phyloP scores from a whole-genome alignment of 495 filamentous ascomycete species.

The Filosporella fistucella region DNA sequence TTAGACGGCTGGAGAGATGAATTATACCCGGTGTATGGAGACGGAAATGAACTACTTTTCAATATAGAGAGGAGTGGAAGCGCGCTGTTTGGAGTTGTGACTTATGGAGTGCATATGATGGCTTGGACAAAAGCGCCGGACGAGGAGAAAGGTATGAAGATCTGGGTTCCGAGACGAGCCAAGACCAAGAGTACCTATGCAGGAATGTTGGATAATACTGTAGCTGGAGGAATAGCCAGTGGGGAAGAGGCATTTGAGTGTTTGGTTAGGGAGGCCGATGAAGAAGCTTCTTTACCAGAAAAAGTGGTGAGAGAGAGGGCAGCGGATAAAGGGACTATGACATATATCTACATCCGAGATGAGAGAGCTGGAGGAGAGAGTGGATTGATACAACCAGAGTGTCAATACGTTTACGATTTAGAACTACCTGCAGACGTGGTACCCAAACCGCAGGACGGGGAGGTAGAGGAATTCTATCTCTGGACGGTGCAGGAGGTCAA shows the following conservation, averaged over 20 bases:
- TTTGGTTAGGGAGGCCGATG: constrained; percentile 77
- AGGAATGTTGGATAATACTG: constrained; percentile 88
- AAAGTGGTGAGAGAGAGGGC: constrained; percentile 56
- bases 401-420: constrained; percentile 88
- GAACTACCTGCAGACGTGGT: constrained; percentile 63
- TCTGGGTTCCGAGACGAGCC: constrained; percentile 82
- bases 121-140: constrained; percentile 50
- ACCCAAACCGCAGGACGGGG: constrained; percentile 74
- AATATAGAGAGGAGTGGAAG: constrained; percentile 75
- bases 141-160: constrained; percentile 49
- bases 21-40: constrained; percentile 76
- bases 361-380: constrained; percentile 76
- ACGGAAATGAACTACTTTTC: constrained; percentile 56
- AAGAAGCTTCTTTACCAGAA: constrained; percentile 84
- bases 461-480: constrained; percentile 83
- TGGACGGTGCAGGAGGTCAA: constrained; percentile 70
- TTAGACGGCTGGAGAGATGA: constrained; percentile 86
- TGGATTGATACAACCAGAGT: constrained; percentile 86
- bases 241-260: constrained; percentile 73
- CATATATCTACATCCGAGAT: constrained; percentile 82
- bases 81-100: constrained; percentile 79
- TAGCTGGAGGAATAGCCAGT: constrained; percentile 83
- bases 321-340: constrained; percentile 62
- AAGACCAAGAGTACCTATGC: constrained; percentile 63
- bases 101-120: constrained; percentile 89